Conservation (phyloP, 2,329 filamentous ascomycete genomes). For the Didymellaceae sp. region DNA sequence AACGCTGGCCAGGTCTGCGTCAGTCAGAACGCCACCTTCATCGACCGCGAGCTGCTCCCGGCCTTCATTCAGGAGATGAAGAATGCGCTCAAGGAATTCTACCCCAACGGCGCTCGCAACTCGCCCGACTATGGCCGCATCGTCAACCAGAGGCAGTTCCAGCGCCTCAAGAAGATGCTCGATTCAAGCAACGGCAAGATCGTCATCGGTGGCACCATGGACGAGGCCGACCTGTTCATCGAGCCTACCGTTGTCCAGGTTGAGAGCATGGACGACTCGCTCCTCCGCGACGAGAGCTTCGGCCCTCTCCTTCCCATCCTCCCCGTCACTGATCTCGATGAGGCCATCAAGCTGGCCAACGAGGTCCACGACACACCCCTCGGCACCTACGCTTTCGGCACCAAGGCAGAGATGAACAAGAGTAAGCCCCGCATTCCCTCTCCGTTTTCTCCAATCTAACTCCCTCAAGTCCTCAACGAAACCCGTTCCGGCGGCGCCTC, state of each 20-base stretch:
- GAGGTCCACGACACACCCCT: conserved; percentile 82
- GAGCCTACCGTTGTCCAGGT: conserved; percentile 93
- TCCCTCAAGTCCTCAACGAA: conserved; percentile 49
- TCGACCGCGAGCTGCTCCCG: conserved; percentile 75
- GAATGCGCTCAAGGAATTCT: conserved; percentile 75
- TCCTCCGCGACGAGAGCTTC: conserved; percentile 86
- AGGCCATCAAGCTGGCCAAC: conserved; percentile 84
- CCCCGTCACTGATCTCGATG: conserved; percentile 78
- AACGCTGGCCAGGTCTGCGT: conserved; percentile 93
- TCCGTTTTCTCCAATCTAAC: not conserved
- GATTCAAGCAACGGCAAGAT: conserved; percentile 83
- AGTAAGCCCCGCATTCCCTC: conserved; percentile 53
- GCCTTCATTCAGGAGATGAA: conserved; percentile 78
- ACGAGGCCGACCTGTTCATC: conserved; percentile 81
- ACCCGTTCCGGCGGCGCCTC: conserved; percentile 60
- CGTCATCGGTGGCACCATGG: conserved; percentile 82
- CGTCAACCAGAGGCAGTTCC: conserved; percentile 79
- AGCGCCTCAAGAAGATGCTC: conserved; percentile 88
- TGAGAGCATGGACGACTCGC: conserved; percentile 73
- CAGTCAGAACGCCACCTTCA: conserved; percentile 88
- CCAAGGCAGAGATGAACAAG: conserved; percentile 76
- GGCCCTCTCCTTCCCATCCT: conserved; percentile 89
- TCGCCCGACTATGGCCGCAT: conserved; percentile 82
- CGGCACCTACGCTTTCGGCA: conserved; percentile 84
- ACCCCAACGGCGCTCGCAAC: conserved; percentile 79